A percentile compares a stretch with the other conserved stretches of the same genome.
phyloP scores from a whole-genome alignment of 2,329 filamentous ascomycete genomes.

The Penicillium sp. region DNA sequence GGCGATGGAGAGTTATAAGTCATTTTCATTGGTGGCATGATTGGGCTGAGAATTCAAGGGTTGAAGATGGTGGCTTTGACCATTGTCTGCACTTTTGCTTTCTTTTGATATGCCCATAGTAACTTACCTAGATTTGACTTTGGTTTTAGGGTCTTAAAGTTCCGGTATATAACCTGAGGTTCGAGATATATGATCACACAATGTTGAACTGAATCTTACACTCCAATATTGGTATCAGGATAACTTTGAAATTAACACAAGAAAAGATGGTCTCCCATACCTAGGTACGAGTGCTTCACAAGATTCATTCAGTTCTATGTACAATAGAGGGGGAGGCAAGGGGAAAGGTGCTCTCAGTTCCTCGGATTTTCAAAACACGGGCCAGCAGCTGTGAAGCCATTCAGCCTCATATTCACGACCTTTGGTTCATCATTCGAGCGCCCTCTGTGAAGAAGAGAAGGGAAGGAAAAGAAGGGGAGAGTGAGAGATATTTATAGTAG shows the following conservation, averaged over 20 bases:
- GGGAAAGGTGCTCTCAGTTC: no score
- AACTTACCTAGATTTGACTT: background rate
- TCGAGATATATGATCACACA: background rate
- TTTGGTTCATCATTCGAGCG: background rate
- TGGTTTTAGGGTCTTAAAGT: background rate
- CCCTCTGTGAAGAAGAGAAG: no score
- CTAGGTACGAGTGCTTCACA: no score
- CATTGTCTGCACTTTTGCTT: background rate
- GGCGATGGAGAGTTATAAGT: constrained; percentile 22
- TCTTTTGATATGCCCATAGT: background rate
- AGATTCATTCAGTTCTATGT: no score
- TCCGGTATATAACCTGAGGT: background rate
- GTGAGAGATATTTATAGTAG: no score
- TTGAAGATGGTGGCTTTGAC: background rate
- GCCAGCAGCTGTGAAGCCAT: background rate
- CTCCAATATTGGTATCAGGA: background rate
- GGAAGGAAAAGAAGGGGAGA: no score
- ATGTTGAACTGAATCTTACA: background rate
- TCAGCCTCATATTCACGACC: background rate
- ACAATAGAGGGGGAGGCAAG: no score
- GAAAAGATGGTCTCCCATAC: no score
- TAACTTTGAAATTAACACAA: no score
- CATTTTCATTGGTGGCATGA: background rate
- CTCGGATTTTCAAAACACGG: background rate
- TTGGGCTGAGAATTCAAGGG: background rate